Base-by-base conservation (phyloP, 192 early-diverging fungal species). In the Entomortierella chlamydospora region DNA sequence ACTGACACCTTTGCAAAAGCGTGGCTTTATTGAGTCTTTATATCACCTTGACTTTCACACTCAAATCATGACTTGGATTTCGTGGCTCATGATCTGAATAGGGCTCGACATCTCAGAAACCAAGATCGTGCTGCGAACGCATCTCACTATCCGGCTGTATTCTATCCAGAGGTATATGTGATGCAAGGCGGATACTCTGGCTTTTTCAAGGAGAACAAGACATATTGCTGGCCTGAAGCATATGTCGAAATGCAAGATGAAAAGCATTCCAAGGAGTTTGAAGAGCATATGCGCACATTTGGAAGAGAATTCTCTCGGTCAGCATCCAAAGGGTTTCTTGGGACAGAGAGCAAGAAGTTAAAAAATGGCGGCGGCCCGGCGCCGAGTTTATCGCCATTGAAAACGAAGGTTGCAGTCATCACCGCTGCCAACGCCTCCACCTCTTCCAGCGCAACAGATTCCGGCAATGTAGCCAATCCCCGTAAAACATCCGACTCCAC, bases 151-250 rank as follows among this genome's bases (percentile, higher is more conserved):
- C 95, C 95, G 26, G 63, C 88, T 26, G 76, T 96, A 63, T 83
- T 91, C 57, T 96, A 94, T 81, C 93, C 95, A 12, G 91, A 96
- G 67, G 84, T 96, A 39, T 96, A 95, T 78, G 89, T 96, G 22
- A 87, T 96, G 56, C 74, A 94, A 60, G 94, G 95, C 31, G 95
- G 95, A 11, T 96, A 96, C 83, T 87, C 90, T 52, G 82, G 82
- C 22, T 96, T 96, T 66, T 95, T 87, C 63, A 63, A 70, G 41
- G 65, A 76, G 28, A 73, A 87, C 77, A 87, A 90, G 74, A 54
- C 74, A 2, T 85, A 84, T 47, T 95, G 95, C 81, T 78, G 86
- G 57, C 95, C 94, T 29, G 87, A 92, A 77, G 86, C 68, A 33
- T 96, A 95, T 79, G 85, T 94, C 17, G 91, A 94, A 79, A 95